Conservation (phyloP, 2,329 filamentous ascomycete genomes). For the Iodosphaeria phyllophila region DNA sequence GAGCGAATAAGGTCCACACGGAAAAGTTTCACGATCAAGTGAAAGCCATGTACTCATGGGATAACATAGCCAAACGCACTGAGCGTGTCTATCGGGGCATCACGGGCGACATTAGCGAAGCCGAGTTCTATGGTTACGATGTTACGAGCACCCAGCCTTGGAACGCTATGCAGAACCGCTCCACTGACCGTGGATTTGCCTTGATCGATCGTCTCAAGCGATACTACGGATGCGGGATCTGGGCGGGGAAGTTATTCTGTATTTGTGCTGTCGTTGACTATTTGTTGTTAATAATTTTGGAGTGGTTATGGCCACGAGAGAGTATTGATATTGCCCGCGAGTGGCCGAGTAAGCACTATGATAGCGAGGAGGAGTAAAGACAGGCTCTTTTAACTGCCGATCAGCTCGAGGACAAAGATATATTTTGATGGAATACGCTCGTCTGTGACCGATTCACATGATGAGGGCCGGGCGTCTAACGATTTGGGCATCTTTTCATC, state of each 20-base stretch:
- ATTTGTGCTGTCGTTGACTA: constrained; percentile 91
- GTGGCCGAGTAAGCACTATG: constrained; percentile 61
- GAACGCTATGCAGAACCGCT: constrained; percentile 51
- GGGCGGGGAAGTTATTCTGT: constrained; percentile 95
- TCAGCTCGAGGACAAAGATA: too few species aligned
- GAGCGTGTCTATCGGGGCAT: constrained; percentile 94
- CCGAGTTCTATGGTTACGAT: constrained; percentile 75
- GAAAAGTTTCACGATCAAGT: constrained; percentile 95
- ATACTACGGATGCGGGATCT: constrained; percentile 95
- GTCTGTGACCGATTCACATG: too few species aligned
- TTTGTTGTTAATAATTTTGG: constrained; percentile 70
- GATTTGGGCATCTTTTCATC: too few species aligned
- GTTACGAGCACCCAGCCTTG: constrained; percentile 39
- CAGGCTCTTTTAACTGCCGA: too few species aligned
- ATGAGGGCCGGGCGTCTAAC: too few species aligned
- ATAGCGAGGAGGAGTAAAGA: constrained; percentile 11
- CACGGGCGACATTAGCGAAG: constrained; percentile 64
- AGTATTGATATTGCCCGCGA: constrained; percentile 78
- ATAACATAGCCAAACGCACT: constrained; percentile 81
- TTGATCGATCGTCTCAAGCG: constrained; percentile 88
- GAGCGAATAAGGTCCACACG: constrained; percentile 72
- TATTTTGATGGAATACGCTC: too few species aligned
- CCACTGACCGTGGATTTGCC: constrained; percentile 66
- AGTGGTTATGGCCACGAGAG: constrained; percentile 69
- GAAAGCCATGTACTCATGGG: constrained; percentile 97